Conservation (phyloP, 192 early-diverging fungal species). For the Podila epigama region DNA sequence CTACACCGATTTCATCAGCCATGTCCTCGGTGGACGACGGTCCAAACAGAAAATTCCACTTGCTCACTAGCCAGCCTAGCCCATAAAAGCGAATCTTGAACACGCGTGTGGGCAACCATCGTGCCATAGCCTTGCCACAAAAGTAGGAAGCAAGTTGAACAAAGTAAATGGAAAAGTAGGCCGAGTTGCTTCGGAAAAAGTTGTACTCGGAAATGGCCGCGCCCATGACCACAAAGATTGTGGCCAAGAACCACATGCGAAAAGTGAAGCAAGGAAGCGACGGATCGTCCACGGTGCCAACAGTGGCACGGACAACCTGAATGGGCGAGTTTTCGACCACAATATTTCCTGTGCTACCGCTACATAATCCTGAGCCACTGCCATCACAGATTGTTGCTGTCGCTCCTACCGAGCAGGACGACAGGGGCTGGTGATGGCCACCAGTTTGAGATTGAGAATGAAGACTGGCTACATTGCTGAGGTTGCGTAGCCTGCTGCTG, state of each 20-base stretch:
- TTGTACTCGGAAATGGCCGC: constrained; percentile 53
- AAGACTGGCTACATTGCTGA: constrained; percentile 21
- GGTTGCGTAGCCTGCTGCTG: constrained; percentile 9
- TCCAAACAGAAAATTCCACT: neutral
- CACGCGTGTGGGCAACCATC: constrained; percentile 14
- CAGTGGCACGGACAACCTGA: constrained; percentile 46
- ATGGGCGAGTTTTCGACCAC: constrained; percentile 47
- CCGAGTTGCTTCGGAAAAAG: constrained; percentile 48
- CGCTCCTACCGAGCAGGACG: too few species aligned
- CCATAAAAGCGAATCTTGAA: constrained; percentile 28
- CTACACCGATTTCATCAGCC: constrained; percentile 1
- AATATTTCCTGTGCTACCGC: neutral
- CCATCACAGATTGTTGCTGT: too few species aligned
- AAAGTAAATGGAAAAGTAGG: constrained; percentile 46
- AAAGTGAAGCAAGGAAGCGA: constrained; percentile 58
- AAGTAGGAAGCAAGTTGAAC: constrained; percentile 49
- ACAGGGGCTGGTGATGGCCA: neutral
- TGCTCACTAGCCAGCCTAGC: neutral
- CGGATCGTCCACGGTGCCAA: constrained; percentile 48
- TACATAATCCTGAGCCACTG: neutral
- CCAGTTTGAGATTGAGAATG: constrained; percentile 17
- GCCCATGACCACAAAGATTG: constrained; percentile 40
- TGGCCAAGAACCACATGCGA: constrained; percentile 59
- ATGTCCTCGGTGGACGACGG: neutral
- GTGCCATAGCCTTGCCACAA: constrained; percentile 48